phyloP scores from a whole-genome alignment of 2,329 filamentous ascomycete genomes.

The Microsporum ferrugineum region DNA sequence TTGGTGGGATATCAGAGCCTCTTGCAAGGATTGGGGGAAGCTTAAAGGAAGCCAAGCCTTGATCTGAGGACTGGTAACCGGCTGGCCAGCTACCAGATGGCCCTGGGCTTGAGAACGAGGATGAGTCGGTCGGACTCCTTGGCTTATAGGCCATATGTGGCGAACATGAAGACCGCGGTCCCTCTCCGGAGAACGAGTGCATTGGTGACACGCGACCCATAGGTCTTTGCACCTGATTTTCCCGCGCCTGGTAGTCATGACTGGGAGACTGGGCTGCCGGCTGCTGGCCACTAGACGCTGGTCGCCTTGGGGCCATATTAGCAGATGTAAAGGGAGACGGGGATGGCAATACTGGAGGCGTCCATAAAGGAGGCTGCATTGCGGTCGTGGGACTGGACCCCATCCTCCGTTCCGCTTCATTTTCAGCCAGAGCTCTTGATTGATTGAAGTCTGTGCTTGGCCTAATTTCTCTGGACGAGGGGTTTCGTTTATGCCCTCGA shows the following conservation, averaged over 20 bases:
- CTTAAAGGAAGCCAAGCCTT: constrained; percentile 1
- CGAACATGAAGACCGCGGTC: not conserved
- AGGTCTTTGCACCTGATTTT: not conserved
- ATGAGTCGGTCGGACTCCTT: constrained; percentile 2
- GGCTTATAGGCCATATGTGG: constrained; percentile 6
- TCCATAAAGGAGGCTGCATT: constrained; percentile 8
- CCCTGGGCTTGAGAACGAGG: constrained; percentile 4
- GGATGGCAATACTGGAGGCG: constrained; percentile 11
- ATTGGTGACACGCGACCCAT: constrained; percentile 5
- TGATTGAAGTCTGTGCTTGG: constrained; percentile 12
- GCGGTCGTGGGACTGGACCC: constrained; percentile 5
- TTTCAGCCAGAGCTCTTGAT: not conserved
- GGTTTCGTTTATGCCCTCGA: constrained; percentile 8
- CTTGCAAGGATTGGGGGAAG: constrained; percentile 2
- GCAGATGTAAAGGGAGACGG: constrained; percentile 5
- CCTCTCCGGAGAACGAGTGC: not conserved
- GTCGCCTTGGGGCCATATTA: not conserved
- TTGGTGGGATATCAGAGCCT: not conserved
- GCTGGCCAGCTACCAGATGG: not conserved
- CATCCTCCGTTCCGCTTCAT: constrained; percentile 7
- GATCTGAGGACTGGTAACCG: not conserved
- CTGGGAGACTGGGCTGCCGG: not conserved
- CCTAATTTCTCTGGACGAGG: constrained; percentile 13
- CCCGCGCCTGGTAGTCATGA: not conserved
- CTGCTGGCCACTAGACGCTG: constrained; percentile 6